Evolutionary conservation across 768 basidiomycete genomes (phyloP).

Genomic region (Pulveroboletus sp.): DNA sequence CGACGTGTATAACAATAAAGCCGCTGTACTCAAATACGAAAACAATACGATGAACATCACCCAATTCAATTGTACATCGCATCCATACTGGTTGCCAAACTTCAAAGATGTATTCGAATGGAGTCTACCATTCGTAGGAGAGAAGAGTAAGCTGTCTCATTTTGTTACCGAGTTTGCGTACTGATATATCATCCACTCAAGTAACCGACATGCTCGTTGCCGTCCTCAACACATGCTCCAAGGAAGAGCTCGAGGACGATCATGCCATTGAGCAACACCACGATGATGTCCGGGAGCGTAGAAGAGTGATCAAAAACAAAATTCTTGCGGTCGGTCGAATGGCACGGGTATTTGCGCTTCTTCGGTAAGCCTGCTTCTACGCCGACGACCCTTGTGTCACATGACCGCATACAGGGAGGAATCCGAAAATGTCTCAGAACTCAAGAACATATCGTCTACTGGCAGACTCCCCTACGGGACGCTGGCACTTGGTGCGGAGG

Average conservation of each 20-base stretch:
- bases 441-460: conserved; percentile 58
- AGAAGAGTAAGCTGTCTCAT: conserved; percentile 70
- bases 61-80: conserved; percentile 77
- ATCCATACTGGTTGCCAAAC: conserved; percentile 95
- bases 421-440: conserved; percentile 70
- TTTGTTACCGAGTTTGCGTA: neutral
- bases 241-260: conserved; percentile 91
- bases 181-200: conserved; percentile 38
- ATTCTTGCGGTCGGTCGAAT: conserved; percentile 68
- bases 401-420: conserved; percentile 40
- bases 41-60: conserved; percentile 96
- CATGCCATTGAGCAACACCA: conserved; percentile 22
- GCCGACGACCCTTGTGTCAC: neutral
- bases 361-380: conserved; percentile 43
- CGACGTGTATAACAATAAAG: conserved; percentile 95
- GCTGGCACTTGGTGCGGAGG: conserved; percentile 62
- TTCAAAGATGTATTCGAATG: conserved; percentile 99
- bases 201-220: conserved; percentile 99
- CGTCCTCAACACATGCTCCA: conserved; percentile 91
- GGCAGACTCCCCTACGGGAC: conserved; percentile 51
- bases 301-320: conserved; percentile 68
- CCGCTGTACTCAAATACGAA: conserved; percentile 94
- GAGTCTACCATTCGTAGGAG: conserved; percentile 95
- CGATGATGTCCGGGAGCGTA: conserved; percentile 36
- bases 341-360: conserved; percentile 63